Evolutionary conservation across 768 basidiomycete species (phyloP).

Genomic region (Thelephora ganbajun): DNA sequence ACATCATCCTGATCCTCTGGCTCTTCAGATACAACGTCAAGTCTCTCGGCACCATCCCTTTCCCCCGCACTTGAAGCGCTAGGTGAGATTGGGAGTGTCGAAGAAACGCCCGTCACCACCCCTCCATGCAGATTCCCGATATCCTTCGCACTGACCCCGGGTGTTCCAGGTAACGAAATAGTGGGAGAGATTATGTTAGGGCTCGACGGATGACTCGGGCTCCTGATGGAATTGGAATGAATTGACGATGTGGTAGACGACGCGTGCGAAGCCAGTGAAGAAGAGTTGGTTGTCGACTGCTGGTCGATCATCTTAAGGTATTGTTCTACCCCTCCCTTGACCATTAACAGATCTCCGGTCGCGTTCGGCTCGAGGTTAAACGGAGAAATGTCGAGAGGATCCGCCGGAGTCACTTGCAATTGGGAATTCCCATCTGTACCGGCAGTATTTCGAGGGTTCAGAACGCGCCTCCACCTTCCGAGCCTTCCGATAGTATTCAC

Average conservation of each 20-base stretch:
- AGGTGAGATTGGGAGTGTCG: not conserved
- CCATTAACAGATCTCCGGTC: slow-evolving; percentile 45
- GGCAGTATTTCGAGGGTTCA: slow-evolving; percentile 32
- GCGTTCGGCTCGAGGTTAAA: slow-evolving; percentile 56
- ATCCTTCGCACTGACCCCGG: no score
- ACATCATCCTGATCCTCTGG: not conserved
- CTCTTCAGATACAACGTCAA: slow-evolving; percentile 1
- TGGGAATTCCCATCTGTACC: slow-evolving; percentile 18
- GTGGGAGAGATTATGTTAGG: no score
- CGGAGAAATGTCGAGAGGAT: slow-evolving; percentile 39
- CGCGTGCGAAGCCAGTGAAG: not conserved
- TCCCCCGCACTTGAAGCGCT: not conserved
- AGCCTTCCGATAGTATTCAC: slow-evolving; percentile 74
- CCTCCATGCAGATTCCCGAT: no score
- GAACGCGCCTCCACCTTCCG: slow-evolving; percentile 70
- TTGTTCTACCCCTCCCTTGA: slow-evolving; percentile 50
- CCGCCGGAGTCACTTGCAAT: slow-evolving; percentile 14
- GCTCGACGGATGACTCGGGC: no score
- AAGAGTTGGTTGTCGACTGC: slow-evolving; percentile 10
- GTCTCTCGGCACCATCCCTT: not conserved
- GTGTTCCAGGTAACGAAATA: no score
- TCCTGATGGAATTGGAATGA: not conserved
- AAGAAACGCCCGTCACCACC: no score
- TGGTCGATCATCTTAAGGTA: slow-evolving; percentile 46
- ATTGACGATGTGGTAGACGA: not conserved